Base-by-base conservation (phyloP, 345 rosid genomes). In the Bretschneidera sinensis region DNA sequence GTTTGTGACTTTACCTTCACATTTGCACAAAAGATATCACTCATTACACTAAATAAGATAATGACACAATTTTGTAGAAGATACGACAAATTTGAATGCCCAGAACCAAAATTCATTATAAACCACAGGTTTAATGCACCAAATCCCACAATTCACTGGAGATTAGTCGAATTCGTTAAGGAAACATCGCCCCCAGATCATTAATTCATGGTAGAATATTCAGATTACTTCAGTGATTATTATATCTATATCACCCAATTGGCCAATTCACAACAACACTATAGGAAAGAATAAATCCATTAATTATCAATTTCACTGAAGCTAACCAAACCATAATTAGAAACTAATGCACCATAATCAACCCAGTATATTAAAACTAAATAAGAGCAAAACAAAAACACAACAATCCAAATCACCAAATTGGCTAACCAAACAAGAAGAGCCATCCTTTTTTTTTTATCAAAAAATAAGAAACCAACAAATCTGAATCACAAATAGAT, bases 1-100 rank as follows among this genome's bases (percentile, higher is more conserved):
- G 66, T 22, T 71, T 81, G 86, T n/a, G 73, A 70, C 71, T 84
- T 87, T 24, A 73, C 88, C 88, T 87, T 83, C 78, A 69, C 45
- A 39, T 13, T 39, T 39, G 57, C 65, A 68, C 61, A 59, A 73
- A 67, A 19, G 31, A 65, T 35, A 62, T 21, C 21, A 66, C 53
- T 45, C 59, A 59, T 75, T 49, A 61, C 51, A 67, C 62, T 24
- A 34, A 48, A 54, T n/a, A 56, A 17, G 54, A 18, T 21, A 39
- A 25, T 49, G 24, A 43, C 3, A 25, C 15, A 39, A 14, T 11
- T 5, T 5, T 39, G 11, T n/a, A n/a, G n/a, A n/a, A n/a, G n/a
- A n/a, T n/a, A n/a, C n/a, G n/a, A n/a, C n/a, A n/a, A n/a, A n/a
- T n/a, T 19, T 48, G 0, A 24, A 57, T 54, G n/a, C 43, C 1